Evolutionary conservation across 2,329 filamentous ascomycete genomes (phyloP).

Genomic region (Plenodomus biglobosus): DNA sequence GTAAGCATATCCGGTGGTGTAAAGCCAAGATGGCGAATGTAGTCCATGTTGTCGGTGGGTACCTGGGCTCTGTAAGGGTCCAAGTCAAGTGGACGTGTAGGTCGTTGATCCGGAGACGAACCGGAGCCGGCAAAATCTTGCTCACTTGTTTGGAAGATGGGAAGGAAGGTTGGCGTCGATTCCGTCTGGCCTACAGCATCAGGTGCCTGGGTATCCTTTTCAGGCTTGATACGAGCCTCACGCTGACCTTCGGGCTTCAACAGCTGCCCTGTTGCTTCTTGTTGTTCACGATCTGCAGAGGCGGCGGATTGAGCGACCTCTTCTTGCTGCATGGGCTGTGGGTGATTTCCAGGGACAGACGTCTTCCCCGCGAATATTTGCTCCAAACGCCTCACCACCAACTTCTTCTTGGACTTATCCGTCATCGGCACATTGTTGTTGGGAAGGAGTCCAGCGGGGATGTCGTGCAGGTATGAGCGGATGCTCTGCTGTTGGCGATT

Average conservation of each 20-base stretch:
- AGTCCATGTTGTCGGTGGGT: constrained; percentile 75
- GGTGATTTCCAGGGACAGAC: constrained; percentile 48
- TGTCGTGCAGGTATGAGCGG: constrained; percentile 70
- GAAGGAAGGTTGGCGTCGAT: constrained; percentile 24
- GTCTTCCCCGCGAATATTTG: constrained; percentile 77
- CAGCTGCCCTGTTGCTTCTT: constrained; percentile 45
- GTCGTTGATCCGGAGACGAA: constrained; percentile 66
- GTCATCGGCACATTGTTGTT: constrained; percentile 61
- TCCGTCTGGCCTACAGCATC: constrained; percentile 10
- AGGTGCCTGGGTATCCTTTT: constrained; percentile 18
- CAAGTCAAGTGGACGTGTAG: constrained; percentile 73
- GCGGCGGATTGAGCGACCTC: constrained; percentile 60
- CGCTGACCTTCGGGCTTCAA: constrained; percentile 46
- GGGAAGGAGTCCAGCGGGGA: constrained; percentile 68
- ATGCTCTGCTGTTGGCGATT: constrained; percentile 55
- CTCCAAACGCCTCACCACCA: constrained; percentile 75
- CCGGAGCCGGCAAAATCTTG: constrained; percentile 36
- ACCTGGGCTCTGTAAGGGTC: constrained; percentile 77
- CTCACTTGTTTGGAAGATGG: constrained; percentile 19
- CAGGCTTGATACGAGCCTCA: constrained; percentile 51
- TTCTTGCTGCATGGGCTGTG: constrained; percentile 58
- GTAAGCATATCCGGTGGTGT: constrained; percentile 59
- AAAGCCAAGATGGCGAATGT: constrained; percentile 73
- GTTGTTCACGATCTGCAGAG: constrained; percentile 47
- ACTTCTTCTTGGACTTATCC: constrained; percentile 72